These are phyloP conservation scores for Blastobotrys illinoisensis DNA, from an alignment of 1,139 yeast species.

Conservation along the genomic window DNA sequence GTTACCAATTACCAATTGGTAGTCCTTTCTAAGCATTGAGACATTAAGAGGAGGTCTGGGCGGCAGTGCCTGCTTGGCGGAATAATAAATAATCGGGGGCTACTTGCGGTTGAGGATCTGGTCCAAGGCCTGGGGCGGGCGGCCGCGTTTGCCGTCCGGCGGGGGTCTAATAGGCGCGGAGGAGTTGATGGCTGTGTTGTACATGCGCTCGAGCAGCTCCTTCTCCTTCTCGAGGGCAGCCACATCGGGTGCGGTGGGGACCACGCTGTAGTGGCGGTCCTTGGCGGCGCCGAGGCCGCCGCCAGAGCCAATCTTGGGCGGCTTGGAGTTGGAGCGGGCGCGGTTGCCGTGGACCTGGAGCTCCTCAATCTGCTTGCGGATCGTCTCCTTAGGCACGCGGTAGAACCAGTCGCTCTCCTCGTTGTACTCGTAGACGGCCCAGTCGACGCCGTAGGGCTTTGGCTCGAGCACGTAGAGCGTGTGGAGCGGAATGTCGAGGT, in stretches of 20 bases:
- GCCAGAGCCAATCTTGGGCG: constrained; percentile 11
- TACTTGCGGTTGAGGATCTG: neutral
- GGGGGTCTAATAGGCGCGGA: neutral
- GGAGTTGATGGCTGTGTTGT: neutral
- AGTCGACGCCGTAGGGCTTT: constrained; percentile 91
- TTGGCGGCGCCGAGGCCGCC: constrained; percentile 17
- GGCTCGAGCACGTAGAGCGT: constrained; percentile 86
- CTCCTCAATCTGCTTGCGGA: constrained; percentile 17
- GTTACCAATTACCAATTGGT: too few relatives aligned
- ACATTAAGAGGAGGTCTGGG: too few relatives aligned
- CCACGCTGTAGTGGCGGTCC: constrained; percentile 25
- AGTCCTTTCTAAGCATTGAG: too few relatives aligned
- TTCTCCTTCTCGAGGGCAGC: constrained; percentile 7
- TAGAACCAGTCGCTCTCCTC: constrained; percentile 74
- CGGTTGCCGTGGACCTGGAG: constrained; percentile 11
- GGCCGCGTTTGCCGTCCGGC: neutral
- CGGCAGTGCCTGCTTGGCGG: too few relatives aligned
- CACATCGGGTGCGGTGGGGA: constrained; percentile 20
- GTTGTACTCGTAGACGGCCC: constrained; percentile 82
- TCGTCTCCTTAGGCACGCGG: constrained; percentile 44
- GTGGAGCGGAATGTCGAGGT: constrained; percentile 87
- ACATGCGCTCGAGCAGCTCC: constrained; percentile 4
- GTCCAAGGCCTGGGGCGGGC: neutral
- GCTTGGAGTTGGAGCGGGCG: constrained; percentile 11
- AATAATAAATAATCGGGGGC: neutral